A percentile compares a stretch with the other conserved stretches of the same genome.
Conservation (phyloP, 2,329 filamentous ascomycete genomes). For the Ramichloridium luteum region DNA sequence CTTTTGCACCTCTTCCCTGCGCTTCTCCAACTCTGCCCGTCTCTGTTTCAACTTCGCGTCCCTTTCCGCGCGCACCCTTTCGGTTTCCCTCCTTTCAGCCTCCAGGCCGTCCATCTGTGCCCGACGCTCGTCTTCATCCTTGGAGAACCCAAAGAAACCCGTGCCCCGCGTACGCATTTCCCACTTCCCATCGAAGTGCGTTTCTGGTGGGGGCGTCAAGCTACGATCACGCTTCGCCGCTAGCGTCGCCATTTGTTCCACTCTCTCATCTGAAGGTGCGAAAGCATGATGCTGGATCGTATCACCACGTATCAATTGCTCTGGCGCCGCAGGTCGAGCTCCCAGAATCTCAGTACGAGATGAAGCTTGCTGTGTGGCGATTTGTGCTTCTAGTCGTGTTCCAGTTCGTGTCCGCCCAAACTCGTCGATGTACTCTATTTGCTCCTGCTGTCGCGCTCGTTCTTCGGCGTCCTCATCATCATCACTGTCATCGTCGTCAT, state of each 20-base stretch:
- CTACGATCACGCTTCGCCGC: slow-evolving; percentile 67
- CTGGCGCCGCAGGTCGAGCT: slow-evolving; percentile 54
- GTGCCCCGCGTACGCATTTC: slow-evolving; percentile 82
- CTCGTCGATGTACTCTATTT: slow-evolving; percentile 84
- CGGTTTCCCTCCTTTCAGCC: slow-evolving; percentile 55
- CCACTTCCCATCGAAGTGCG: slow-evolving; percentile 72
- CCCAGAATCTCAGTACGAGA: slow-evolving; percentile 54
- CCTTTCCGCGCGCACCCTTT: slow-evolving; percentile 48
- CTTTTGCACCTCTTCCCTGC: slow-evolving; percentile 12
- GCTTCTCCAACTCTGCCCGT: slow-evolving; percentile 41
- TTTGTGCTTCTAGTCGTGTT: slow-evolving; percentile 57
- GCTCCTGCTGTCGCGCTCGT: slow-evolving; percentile 39
- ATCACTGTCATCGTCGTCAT: slow-evolving; percentile 27
- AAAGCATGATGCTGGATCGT: slow-evolving; percentile 76
- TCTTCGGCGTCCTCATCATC: slow-evolving; percentile 28
- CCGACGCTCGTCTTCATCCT: slow-evolving; percentile 54
- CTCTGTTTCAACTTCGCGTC: slow-evolving; percentile 39
- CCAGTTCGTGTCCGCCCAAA: slow-evolving; percentile 72
- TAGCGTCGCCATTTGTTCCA: slow-evolving; percentile 62
- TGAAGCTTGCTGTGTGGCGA: slow-evolving; percentile 43
- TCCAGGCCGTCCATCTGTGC: slow-evolving; percentile 66
- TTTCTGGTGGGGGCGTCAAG: slow-evolving; percentile 64
- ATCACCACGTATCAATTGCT: slow-evolving; percentile 70
- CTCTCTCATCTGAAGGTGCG: slow-evolving; percentile 52
- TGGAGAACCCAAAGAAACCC: slow-evolving; percentile 82